Percentiles rank a stretch among this genome's conserved stretches.
Evolutionary conservation across 2,329 filamentous ascomycete species (phyloP).

Genomic region (Aspergillus calidoustus): DNA sequence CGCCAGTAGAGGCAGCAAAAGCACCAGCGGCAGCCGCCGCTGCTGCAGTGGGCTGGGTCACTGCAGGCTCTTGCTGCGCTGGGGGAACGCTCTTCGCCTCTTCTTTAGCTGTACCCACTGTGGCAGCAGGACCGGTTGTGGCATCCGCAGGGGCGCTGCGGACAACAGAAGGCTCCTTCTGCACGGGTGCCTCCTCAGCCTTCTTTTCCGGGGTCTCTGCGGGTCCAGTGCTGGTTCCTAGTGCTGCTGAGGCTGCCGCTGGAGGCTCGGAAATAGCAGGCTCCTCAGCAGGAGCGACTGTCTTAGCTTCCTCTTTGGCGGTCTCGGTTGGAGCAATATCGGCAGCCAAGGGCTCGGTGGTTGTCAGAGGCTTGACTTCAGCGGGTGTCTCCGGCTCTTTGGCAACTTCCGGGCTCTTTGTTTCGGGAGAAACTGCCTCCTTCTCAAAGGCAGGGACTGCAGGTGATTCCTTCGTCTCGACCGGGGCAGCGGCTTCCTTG

Average conservation of each 20-base stretch:
- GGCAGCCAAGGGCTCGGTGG: constrained; percentile 24
- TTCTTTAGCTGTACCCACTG: constrained; percentile 8
- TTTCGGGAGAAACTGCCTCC: constrained; percentile 18
- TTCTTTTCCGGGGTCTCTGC: constrained; percentile 13
- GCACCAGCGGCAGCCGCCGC: constrained; percentile 15
- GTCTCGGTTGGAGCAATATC: constrained; percentile 26
- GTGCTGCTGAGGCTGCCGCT: neutral
- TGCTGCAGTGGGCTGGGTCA: constrained; percentile 17
- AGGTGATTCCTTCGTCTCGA: constrained; percentile 13
- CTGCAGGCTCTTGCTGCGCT: constrained; percentile 15
- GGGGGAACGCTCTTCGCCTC: constrained; percentile 10
- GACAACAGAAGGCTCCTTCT: constrained; percentile 6
- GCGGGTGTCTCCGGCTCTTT: constrained; percentile 16
- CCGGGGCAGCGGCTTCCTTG: constrained; percentile 14
- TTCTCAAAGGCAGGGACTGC: constrained; percentile 21
- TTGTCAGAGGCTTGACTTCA: constrained; percentile 19
- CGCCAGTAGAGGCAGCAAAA: constrained; percentile 26
- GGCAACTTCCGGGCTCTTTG: constrained; percentile 18
- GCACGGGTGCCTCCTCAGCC: constrained; percentile 12
- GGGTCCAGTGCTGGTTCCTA: neutral
- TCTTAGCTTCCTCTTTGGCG: constrained; percentile 27
- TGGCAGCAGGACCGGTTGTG: constrained; percentile 14
- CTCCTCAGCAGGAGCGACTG: constrained; percentile 12
- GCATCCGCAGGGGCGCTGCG: constrained; percentile 1
- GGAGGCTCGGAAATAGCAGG: constrained; percentile 15